Evolutionary conservation across 768 basidiomycete species (phyloP), one percentile per base, ranked within the genome.

Genomic region (Calocybe indica): DNA sequence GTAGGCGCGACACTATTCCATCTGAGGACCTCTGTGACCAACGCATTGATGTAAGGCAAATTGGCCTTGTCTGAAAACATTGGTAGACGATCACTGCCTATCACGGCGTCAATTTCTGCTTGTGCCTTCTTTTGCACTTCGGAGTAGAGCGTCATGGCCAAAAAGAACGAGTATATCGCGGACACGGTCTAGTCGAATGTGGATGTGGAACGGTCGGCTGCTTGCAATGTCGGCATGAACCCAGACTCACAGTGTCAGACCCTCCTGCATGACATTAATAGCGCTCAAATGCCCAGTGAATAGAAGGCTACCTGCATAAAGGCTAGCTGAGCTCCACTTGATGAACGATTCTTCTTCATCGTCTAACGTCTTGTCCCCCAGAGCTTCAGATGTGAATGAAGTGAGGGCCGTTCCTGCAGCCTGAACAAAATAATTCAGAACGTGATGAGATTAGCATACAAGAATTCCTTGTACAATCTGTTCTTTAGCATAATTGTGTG

Each of bases 281-380:
- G 4, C 22, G 22, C 22, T 22, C 22, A 22, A 22, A 22, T 22
- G 1, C 22, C 22, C 22, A 22, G 4, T 22, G 22, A 22, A 22
- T 22, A 1, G 22, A 22, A 22, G 22, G 22, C 4, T 22, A 76
- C 76, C 76, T 43, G 74, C 70, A 59, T 79, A 78, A 13, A 79
- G 59, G 37, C 78, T 76, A 12, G 74, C 73, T 33, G 77, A 70
- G 32, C 82, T 78, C 80, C 83, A 84, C 58, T 82, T 85, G 49
- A 87, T 67, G 51, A 79, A 74, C 40, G 72, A 63, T 49, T 84
- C 82, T 49, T 83, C 80, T 49, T 82, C 77, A 4, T 63, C 61
- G 41, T 63, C 74, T 30, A 79, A 56, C 6, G 65, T 61, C 55
- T 74, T 76, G 14, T 63, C 69, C 52, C 83, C 73, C 28, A 85